These are phyloP conservation scores for Candida insectorum DNA, from an alignment of 805 yeast genomes.

Conservation along the genomic window DNA sequence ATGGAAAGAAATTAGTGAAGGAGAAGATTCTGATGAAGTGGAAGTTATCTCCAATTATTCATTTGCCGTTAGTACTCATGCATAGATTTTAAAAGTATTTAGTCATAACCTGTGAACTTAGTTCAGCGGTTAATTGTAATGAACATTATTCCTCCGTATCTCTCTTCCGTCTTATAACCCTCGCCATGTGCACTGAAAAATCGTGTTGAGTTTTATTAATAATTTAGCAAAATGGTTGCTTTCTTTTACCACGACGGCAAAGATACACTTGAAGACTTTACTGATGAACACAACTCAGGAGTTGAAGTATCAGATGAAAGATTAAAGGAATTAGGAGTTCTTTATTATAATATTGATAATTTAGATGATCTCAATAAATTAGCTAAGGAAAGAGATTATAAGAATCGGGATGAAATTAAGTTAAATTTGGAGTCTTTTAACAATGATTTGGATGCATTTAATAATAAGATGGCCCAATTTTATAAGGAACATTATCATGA, in stretches of 20 bases:
- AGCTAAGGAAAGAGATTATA: constrained; percentile 70
- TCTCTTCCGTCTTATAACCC: no score
- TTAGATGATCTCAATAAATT: constrained; percentile 58
- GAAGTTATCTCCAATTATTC: constrained; percentile 41
- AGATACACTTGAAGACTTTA: constrained; percentile 51
- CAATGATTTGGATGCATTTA: constrained; percentile 51
- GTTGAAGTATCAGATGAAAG: constrained; percentile 45
- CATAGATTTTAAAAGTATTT: no score
- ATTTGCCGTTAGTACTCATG: constrained; percentile 32
- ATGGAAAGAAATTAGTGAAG: constrained; percentile 61
- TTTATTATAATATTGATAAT: constrained; percentile 51
- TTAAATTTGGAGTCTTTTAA: constrained; percentile 61
- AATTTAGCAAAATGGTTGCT: constrained; percentile 9
- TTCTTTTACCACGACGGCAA: constrained; percentile 64
- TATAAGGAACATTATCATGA: constrained; percentile 89
- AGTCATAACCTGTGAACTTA: no score
- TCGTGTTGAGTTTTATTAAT: neutral
- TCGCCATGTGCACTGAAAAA: constrained; percentile 2
- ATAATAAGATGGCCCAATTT: constrained; percentile 64
- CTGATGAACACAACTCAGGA: constrained; percentile 74
- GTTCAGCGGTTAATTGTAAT: no score
- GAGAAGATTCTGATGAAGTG: constrained; percentile 40
- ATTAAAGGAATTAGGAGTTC: constrained; percentile 62
- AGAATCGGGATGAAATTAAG: constrained; percentile 71
- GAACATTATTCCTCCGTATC: no score